phyloP scores from a whole-genome alignment of 2,329 filamentous ascomycete genomes.

The Phyllosticta paracitricarpa region DNA sequence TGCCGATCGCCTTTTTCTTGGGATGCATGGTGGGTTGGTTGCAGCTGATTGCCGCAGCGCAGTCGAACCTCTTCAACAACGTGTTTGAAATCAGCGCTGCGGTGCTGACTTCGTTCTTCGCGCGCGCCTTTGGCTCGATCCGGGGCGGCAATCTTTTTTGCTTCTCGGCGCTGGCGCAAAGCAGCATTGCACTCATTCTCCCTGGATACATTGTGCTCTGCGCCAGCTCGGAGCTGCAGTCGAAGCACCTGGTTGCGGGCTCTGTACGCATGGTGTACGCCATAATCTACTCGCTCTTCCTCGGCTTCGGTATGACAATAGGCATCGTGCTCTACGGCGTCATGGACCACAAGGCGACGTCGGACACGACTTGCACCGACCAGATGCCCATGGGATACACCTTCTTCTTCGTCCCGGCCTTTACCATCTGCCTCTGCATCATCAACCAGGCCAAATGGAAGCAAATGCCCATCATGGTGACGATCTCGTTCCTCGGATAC shows the following conservation, averaged over 20 bases:
- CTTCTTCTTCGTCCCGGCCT: constrained; percentile 65
- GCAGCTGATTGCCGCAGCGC: constrained; percentile 64
- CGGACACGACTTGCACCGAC: constrained; percentile 32
- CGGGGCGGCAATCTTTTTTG: constrained; percentile 37
- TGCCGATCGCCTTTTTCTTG: constrained; percentile 66
- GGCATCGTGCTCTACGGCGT: constrained; percentile 40
- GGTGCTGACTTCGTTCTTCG: constrained; percentile 40
- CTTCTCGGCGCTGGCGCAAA: constrained; percentile 42
- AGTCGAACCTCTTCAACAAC: constrained; percentile 57
- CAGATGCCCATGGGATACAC: constrained; percentile 43
- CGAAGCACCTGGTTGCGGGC: constrained; percentile 38
- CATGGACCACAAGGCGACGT: constrained; percentile 38
- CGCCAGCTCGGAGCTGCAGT: constrained; percentile 40
- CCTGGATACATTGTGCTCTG: constrained; percentile 43
- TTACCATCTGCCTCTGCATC: constrained; percentile 59
- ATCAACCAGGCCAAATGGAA: constrained; percentile 76
- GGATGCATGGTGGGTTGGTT: constrained; percentile 65
- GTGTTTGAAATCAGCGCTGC: constrained; percentile 42
- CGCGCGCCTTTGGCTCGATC: constrained; percentile 41
- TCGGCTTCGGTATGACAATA: constrained; percentile 43
- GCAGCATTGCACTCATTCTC: constrained; percentile 40
- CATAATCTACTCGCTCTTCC: constrained; percentile 43
- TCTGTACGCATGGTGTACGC: constrained; percentile 45
- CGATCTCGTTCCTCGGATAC: constrained; percentile 65
- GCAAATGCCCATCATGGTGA: constrained; percentile 65